These are phyloP conservation scores for Elsinoe necatrix DNA, from an alignment of 2,329 filamentous ascomycete genomes.

Conservation along the genomic window DNA sequence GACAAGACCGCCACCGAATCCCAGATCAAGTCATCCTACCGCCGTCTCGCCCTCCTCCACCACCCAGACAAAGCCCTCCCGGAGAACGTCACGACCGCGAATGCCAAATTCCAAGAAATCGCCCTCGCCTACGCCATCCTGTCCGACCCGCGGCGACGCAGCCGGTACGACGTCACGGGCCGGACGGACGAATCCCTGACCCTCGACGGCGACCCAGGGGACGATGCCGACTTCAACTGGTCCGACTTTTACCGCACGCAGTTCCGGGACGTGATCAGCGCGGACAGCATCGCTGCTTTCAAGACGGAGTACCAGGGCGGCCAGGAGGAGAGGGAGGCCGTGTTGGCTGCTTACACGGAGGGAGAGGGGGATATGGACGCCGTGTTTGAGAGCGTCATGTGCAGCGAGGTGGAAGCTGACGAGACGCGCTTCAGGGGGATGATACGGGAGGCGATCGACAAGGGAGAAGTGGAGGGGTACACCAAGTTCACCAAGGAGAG, in stretches of 20 bases:
- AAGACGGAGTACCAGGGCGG: slow-evolving; percentile 72
- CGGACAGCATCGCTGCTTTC: slow-evolving; percentile 64
- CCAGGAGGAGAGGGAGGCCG: slow-evolving; percentile 71
- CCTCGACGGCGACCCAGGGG: slow-evolving; percentile 52
- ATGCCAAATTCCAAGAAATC: slow-evolving; percentile 77
- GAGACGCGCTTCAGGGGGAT: slow-evolving; percentile 75
- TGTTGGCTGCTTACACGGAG: slow-evolving; percentile 67
- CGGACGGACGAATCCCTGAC: slow-evolving; percentile 75
- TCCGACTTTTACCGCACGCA: slow-evolving; percentile 79
- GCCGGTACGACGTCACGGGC: slow-evolving; percentile 82
- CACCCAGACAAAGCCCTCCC: slow-evolving; percentile 73
- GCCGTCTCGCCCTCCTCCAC: slow-evolving; percentile 76
- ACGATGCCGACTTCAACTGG: slow-evolving; percentile 82
- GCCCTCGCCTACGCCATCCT: slow-evolving; percentile 92
- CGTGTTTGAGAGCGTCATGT: slow-evolving; percentile 76
- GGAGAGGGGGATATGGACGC: slow-evolving; percentile 65
- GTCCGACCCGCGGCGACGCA: slow-evolving; percentile 69
- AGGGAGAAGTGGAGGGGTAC: slow-evolving; percentile 58
- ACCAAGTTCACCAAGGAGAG: slow-evolving; percentile 64
- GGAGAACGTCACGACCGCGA: slow-evolving; percentile 61
- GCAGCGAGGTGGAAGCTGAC: slow-evolving; percentile 74
- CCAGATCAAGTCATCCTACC: slow-evolving; percentile 87
- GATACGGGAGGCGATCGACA: slow-evolving; percentile 70
- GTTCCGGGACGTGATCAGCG: slow-evolving; percentile 66
- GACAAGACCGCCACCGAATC: slow-evolving; percentile 62